Percentiles rank a stretch among this genome's conserved stretches.
phyloP scores from a whole-genome alignment of 2,329 filamentous ascomycete species.

The Stylonectria norvegica region DNA sequence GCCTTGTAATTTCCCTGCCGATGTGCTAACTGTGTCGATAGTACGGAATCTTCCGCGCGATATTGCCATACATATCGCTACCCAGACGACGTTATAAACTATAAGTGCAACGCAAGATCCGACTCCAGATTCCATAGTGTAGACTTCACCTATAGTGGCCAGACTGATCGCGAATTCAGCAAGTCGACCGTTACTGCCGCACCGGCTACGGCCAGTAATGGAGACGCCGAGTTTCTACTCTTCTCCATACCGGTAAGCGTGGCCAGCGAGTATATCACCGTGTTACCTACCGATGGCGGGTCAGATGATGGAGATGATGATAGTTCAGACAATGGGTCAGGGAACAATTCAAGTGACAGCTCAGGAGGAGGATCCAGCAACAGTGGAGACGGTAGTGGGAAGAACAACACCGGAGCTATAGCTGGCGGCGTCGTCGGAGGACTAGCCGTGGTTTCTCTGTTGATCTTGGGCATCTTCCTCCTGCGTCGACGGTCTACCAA shows the following conservation, averaged over 20 bases:
- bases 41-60: neutral
- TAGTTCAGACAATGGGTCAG: neutral
- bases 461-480: neutral
- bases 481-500: neutral
- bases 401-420: neutral
- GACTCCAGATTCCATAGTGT: neutral
- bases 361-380: too few species aligned
- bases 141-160: neutral
- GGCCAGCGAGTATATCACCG: neutral
- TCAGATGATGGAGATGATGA: neutral
- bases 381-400: neutral
- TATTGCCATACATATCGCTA: neutral
- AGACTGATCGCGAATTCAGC: neutral
- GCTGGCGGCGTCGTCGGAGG: neutral
- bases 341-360: neutral
- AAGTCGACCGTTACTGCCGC: neutral
- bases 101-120: neutral
- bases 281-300: neutral
- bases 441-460: neutral
- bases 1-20: neutral
- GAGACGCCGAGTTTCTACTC: neutral
- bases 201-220: neutral
- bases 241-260: neutral
- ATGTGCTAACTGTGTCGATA: neutral
- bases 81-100: neutral